A percentile compares a stretch with the other conserved stretches of the same genome.
Conservation (phyloP, 169 alveolate genomes). For the Perkinsus chesapeaki region DNA sequence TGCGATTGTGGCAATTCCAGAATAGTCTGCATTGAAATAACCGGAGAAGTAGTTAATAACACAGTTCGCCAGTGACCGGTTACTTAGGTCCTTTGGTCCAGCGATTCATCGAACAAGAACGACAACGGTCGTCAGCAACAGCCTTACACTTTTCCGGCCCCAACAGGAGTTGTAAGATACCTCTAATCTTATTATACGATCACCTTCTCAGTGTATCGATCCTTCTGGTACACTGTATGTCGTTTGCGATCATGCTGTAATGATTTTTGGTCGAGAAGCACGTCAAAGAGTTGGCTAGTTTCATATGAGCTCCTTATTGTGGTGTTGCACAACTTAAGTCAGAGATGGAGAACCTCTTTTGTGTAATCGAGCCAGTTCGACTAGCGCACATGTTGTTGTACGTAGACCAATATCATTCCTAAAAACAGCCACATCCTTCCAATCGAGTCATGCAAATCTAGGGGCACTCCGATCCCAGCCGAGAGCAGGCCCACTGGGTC, state of each 20-base stretch:
- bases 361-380: no score
- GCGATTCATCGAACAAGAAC: background rate
- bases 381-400: no score
- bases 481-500: no score
- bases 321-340: no score
- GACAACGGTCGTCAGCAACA: background rate
- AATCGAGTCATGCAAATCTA: no score
- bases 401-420: no score
- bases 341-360: no score
- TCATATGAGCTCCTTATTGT: no score
- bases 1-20: background rate
- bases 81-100: background rate
- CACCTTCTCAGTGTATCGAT: background rate
- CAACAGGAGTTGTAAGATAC: background rate
- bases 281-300: background rate
- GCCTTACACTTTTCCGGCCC: background rate
- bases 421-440: no score
- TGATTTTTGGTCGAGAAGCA: background rate
- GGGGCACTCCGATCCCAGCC: no score
- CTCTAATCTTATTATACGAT: background rate
- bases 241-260: background rate
- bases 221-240: background rate
- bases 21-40: background rate
- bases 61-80: background rate
- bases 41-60: background rate